Evolutionary conservation across 2,329 filamentous ascomycete genomes (phyloP), one percentile per base, ranked within the genome.

Genomic region (Diaporthe sp.): DNA sequence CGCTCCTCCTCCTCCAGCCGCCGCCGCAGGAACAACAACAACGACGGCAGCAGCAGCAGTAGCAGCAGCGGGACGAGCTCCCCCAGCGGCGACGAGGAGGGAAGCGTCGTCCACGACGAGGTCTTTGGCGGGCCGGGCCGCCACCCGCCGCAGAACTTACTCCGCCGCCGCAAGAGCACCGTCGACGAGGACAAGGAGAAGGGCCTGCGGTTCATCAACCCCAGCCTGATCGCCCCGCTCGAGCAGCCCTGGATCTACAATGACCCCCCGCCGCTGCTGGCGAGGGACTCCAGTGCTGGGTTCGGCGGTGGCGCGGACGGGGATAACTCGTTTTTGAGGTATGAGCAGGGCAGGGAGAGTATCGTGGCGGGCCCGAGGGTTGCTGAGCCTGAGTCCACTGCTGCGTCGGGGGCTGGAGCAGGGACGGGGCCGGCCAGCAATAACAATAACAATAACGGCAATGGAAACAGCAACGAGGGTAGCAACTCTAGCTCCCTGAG

Each of bases 161-260:
- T 88, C 61, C 75, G 88, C 42, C 84, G 89, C 55, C 84, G 89
- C 39, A 86, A 90, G 58, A 92, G 90, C 77, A 95, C 93, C 0
- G 80, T 95, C 37, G 94, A 96, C 77, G 93, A 96, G 82, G 88
- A 90, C 73, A 88, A 90, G 75, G 94, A 96, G 80, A 90, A 89
- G 79, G 94, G 92, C 0, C 81, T 92, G 81, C 86, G 86, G 63
- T 97, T 95, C 82, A 86, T 95, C 65, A 97, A 96, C 78, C 94
- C 94, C 2, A 96, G 91, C 80, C 84, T 97, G 15, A 86, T 92
- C 5, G 84, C 86, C 42, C 92, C 92, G 87, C 85, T 95, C n/a
- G 88, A 92, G 78, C 90, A 91, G 77, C 88, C 92, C 0, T 95
- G 93, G 93, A 90, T 95, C 70, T 90, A 91, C 78, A 81, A 85